Percentiles rank a stretch among this genome's conserved stretches.
Conservation (phyloP, 2,329 filamentous ascomycete species). For the Arthrinium phaeospermum region DNA sequence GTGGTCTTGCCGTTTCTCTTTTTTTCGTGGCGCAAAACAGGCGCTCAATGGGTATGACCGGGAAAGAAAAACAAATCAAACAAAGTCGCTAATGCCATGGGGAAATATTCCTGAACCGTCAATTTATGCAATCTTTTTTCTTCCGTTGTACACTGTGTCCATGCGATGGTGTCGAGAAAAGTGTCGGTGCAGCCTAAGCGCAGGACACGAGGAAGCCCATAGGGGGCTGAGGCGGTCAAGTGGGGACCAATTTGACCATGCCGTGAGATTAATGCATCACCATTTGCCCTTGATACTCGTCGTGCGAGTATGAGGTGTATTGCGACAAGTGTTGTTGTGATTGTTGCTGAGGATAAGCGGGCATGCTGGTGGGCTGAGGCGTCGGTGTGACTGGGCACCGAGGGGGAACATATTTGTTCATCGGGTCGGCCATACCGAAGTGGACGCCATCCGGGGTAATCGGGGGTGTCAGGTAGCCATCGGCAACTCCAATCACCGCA, state of each 20-base stretch:
- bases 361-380: constrained; percentile 50
- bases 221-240: constrained; percentile 22
- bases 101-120: constrained; percentile 49
- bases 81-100: constrained; percentile 54
- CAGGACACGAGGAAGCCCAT: constrained; percentile 24
- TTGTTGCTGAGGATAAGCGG: constrained; percentile 45
- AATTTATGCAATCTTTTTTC: constrained; percentile 51
- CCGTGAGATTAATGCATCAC: constrained; percentile 21
- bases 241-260: constrained; percentile 11
- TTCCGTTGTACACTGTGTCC: constrained; percentile 47
- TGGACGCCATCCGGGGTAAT: constrained; percentile 78
- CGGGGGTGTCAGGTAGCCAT: constrained; percentile 83
- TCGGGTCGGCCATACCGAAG: constrained; percentile 51
- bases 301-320: constrained; percentile 51
- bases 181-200: constrained; percentile 9
- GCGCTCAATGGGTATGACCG: constrained; percentile 43
- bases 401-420: constrained; percentile 56
- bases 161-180: constrained; percentile 30
- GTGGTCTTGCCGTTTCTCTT: constrained; percentile 35
- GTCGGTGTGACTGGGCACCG: constrained; percentile 69
- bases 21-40: constrained; percentile 30
- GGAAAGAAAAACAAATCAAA: constrained; percentile 42
- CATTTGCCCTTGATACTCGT: constrained; percentile 39
- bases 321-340: constrained; percentile 35
- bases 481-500: constrained; percentile 63